phyloP scores from a whole-genome alignment of 1,284 basidiomycete species.

The Apiotrichum brassicae region DNA sequence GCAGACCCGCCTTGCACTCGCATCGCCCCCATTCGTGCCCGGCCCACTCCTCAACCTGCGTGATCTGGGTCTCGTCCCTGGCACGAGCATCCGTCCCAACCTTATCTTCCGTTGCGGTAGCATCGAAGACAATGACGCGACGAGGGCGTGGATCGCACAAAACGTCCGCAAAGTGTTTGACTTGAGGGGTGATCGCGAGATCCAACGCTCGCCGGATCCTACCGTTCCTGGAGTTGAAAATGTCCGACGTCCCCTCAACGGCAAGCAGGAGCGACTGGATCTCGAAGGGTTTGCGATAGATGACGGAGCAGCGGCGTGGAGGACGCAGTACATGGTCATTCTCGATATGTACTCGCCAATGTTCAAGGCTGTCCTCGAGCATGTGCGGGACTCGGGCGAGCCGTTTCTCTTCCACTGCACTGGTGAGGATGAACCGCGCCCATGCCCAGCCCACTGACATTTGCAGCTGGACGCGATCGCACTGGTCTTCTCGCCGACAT shows the following conservation, averaged over 20 bases:
- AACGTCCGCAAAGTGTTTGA: constrained; percentile 10
- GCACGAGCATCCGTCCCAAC: constrained; percentile 1
- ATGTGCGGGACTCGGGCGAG: constrained; percentile 7
- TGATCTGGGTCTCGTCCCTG: constrained; percentile 11
- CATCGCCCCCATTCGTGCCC: constrained; percentile 9
- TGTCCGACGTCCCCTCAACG: constrained; percentile 1
- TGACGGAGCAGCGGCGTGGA: constrained; percentile 12
- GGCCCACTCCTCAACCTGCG: constrained; percentile 10
- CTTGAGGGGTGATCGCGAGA: constrained; percentile 9
- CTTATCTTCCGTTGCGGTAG: constrained; percentile 8
- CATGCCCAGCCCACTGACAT: neutral
- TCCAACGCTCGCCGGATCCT: constrained; percentile 5
- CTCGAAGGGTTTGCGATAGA: constrained; percentile 6
- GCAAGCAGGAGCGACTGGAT: neutral
- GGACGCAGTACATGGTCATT: constrained; percentile 3
- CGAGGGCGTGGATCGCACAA: constrained; percentile 5
- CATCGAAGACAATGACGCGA: neutral
- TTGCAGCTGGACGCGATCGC: constrained; percentile 13
- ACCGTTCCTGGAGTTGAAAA: neutral
- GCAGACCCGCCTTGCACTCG: constrained; percentile 2
- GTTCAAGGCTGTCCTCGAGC: constrained; percentile 10
- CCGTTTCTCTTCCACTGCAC: constrained; percentile 18
- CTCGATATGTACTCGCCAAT: constrained; percentile 1
- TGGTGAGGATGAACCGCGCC: constrained; percentile 6
- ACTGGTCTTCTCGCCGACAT: constrained; percentile 13